A percentile compares a stretch with the other conserved stretches of the same genome.
Evolutionary conservation across 2,329 filamentous ascomycete genomes (phyloP).

Genomic region (Calonectria pteridis): DNA sequence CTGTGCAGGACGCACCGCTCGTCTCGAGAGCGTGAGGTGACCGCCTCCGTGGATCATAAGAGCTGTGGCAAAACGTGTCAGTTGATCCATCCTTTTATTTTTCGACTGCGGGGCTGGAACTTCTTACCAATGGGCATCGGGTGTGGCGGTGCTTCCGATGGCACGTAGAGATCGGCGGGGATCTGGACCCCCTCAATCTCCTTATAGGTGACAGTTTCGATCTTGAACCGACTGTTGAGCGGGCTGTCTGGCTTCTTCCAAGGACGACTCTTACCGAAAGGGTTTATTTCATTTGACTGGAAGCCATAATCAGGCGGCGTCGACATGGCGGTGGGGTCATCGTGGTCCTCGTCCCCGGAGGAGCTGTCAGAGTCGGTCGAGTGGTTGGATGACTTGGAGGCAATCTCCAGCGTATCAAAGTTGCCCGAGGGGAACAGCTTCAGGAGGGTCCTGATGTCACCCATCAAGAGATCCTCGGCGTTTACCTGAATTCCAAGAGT

Average conservation of each 20-base stretch:
- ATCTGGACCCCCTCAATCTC: conserved; percentile 30
- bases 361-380: background rate
- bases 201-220: conserved; percentile 32
- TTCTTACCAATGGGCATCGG: conserved; percentile 26
- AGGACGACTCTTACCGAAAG: conserved; percentile 17
- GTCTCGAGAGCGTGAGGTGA: conserved; percentile 27
- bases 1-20: conserved; percentile 23
- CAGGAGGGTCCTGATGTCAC: conserved; percentile 12
- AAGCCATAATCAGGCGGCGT: conserved; percentile 18
- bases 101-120: too few relatives aligned
- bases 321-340: conserved; percentile 26
- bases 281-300: background rate
- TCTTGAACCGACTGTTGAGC: conserved; percentile 24
- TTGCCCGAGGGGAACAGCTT: conserved; percentile 11
- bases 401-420: background rate
- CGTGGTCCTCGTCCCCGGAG: conserved; percentile 5
- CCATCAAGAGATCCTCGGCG: conserved; percentile 26
- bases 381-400: conserved; percentile 12
- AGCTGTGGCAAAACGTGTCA: conserved; percentile 6
- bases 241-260: conserved; percentile 13
- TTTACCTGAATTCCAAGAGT: conserved; percentile 28
- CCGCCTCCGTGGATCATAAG: conserved; percentile 32
- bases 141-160: conserved; percentile 14
- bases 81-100: background rate
- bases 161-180: conserved; percentile 31